These are phyloP conservation scores for Persicaria maculosa DNA, from an alignment of 148 eudicot species.

Conservation along the genomic window DNA sequence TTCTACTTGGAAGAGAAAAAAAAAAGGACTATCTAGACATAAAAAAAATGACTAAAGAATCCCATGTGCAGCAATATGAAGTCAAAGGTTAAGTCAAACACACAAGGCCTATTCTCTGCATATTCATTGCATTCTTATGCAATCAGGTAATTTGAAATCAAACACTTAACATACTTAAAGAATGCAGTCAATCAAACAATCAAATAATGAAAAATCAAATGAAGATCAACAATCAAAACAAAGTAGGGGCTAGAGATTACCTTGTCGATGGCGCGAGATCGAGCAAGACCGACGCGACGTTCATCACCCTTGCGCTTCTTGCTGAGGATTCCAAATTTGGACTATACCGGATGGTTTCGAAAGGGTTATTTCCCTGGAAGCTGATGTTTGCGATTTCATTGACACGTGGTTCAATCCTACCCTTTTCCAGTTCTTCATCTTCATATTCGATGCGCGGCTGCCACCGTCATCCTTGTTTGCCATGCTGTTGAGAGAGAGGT, in stretches of 20 bases:
- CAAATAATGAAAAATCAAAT: too few relatives aligned
- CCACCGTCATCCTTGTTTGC: slow-evolving; percentile 34
- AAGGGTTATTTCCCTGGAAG: slow-evolving; percentile 56
- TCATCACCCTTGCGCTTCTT: slow-evolving; percentile 87
- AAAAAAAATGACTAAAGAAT: too few relatives aligned
- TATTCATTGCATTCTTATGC: too few relatives aligned
- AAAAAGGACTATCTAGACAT: too few relatives aligned
- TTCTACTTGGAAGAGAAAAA: too few relatives aligned
- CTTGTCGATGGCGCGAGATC: slow-evolving; percentile 65
- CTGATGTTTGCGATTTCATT: slow-evolving; percentile 47
- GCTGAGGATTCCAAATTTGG: slow-evolving; percentile 73
- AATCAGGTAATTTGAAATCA: too few relatives aligned
- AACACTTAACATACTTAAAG: too few relatives aligned
- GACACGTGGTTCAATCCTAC: slow-evolving; percentile 34
- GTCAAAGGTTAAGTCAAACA: too few relatives aligned
- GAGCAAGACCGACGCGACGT: slow-evolving; percentile 74
- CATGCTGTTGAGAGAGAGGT: slow-evolving; percentile 26
- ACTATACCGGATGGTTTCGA: slow-evolving; percentile 84
- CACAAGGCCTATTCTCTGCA: too few relatives aligned
- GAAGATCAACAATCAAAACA: neutral
- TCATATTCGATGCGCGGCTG: slow-evolving; percentile 15
- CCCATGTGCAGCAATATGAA: too few relatives aligned
- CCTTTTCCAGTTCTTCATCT: slow-evolving; percentile 39
- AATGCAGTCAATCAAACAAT: too few relatives aligned
- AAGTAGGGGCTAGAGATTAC: too few relatives aligned